Conservation (phyloP, 2,329 filamentous ascomycete species). For the Eurotiales sp. region DNA sequence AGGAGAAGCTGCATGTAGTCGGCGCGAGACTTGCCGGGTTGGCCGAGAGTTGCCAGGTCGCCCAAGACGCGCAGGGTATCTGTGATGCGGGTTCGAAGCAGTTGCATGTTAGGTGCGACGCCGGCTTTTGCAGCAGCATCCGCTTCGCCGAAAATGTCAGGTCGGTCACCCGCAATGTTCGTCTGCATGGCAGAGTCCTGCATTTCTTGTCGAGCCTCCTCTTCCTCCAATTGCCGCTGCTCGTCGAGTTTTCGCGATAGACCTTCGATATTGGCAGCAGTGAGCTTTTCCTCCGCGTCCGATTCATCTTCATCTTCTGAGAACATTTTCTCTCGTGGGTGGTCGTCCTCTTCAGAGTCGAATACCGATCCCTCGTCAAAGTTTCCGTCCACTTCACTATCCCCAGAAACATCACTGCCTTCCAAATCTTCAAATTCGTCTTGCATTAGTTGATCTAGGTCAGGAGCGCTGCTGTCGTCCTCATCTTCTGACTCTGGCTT, state of each 20-base stretch:
- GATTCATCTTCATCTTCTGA: slow-evolving; percentile 92
- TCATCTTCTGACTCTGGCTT: slow-evolving; percentile 33
- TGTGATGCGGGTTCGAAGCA: slow-evolving; percentile 82
- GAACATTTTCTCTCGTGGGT: slow-evolving; percentile 68
- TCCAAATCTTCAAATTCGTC: slow-evolving; percentile 48
- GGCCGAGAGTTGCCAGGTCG: slow-evolving; percentile 76
- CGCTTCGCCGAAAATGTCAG: slow-evolving; percentile 58
- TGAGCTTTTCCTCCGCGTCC: slow-evolving; percentile 84
- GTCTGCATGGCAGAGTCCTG: slow-evolving; percentile 84
- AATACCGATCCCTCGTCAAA: slow-evolving; percentile 58
- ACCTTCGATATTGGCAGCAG: slow-evolving; percentile 92
- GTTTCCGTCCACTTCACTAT: slow-evolving; percentile 48
- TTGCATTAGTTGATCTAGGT: slow-evolving; percentile 34
- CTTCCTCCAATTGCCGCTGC: slow-evolving; percentile 71
- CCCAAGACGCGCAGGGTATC: slow-evolving; percentile 90
- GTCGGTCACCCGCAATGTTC: slow-evolving; percentile 78
- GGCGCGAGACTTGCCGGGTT: slow-evolving; percentile 74
- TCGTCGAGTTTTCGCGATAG: slow-evolving; percentile 80
- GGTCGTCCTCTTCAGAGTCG: slow-evolving; percentile 63
- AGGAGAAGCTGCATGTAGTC: slow-evolving; percentile 86
- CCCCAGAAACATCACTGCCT: slow-evolving; percentile 43
- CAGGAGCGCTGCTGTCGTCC: slow-evolving; percentile 27
- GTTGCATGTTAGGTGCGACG: slow-evolving; percentile 82
- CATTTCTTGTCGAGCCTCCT: slow-evolving; percentile 79
- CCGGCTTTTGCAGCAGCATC: slow-evolving; percentile 58